Base-by-base conservation (phyloP, 2,329 filamentous ascomycete species). In the Coccinonectria pachysandricola region DNA sequence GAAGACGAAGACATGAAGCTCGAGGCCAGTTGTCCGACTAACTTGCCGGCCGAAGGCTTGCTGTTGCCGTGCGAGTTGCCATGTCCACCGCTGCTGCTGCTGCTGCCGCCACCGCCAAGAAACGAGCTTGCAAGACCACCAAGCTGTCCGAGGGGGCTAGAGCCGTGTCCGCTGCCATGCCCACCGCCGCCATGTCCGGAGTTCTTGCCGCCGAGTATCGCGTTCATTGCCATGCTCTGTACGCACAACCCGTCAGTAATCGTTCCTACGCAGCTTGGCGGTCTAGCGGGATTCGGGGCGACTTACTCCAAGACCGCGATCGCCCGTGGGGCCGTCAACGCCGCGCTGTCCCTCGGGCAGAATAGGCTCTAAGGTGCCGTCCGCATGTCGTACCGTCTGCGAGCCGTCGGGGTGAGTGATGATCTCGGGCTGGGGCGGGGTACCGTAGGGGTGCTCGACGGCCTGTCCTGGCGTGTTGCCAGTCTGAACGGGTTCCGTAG, bases 261-360 rank as follows among this genome's bases (percentile, higher is more conserved):
- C 22, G 12, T 17, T 12, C 22, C 28, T n/a, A n/a, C n/a, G n/a
- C n/a, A n/a, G n/a, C n/a, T n/a, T n/a, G n/a, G n/a, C n/a, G n/a
- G n/a, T n/a, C n/a, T n/a, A n/a, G n/a, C n/a, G n/a, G n/a, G n/a
- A n/a, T n/a, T n/a, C n/a, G n/a, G n/a, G 13, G 23, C 15, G 30
- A 65, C 75, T 50, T 68, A 81, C 76, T 35, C 76, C 74, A 30
- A 82, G 54, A 20, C 75, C 71, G 36, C 77, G 65, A 26, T 81
- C 75, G 17, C 71, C 65, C 15, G 59, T 56, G 14, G 59, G 62
- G 4, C 68, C 69, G 36, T 67, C 65, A 12, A 59, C 42, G 27
- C 64, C 66, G 42, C 68, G 59, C 30, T 59, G 59, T 18, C 60
- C 64, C 21, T 67, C 65, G 6, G 62, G 66, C 54, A 68, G 53